Conservation (phyloP, 2,329 filamentous ascomycete genomes). For the Xylariaceae sp. region DNA sequence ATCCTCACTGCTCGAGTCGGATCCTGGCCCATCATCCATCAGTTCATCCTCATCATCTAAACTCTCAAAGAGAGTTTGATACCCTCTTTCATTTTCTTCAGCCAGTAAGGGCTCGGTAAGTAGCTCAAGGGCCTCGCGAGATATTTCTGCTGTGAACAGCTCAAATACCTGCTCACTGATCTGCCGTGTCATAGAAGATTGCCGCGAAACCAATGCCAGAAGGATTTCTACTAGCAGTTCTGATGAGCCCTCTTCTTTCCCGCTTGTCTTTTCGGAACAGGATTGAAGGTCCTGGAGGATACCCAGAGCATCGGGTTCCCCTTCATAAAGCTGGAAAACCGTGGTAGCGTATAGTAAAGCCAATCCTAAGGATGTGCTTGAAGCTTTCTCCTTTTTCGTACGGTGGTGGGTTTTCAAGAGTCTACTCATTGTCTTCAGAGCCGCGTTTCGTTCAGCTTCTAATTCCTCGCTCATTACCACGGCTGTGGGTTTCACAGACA, state of each 20-base stretch:
- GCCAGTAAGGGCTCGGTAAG: slow-evolving; percentile 67
- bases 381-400: slow-evolving; percentile 36
- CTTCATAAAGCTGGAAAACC: slow-evolving; percentile 84
- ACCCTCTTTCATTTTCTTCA: slow-evolving; percentile 77
- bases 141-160: slow-evolving; percentile 73
- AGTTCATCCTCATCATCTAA: slow-evolving; percentile 60
- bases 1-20: slow-evolving; percentile 39
- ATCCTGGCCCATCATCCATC: slow-evolving; percentile 42
- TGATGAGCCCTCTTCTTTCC: slow-evolving; percentile 55
- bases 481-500: slow-evolving; percentile 49
- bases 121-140: slow-evolving; percentile 64
- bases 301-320: slow-evolving; percentile 78
- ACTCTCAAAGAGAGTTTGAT: slow-evolving; percentile 79
- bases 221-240: slow-evolving; percentile 82
- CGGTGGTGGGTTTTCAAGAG: slow-evolving; percentile 41
- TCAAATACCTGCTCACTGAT: slow-evolving; percentile 86
- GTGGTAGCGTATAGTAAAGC: slow-evolving; percentile 79
- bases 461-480: slow-evolving; percentile 55
- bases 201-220: slow-evolving; percentile 82
- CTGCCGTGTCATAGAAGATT: slow-evolving; percentile 78
- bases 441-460: slow-evolving; percentile 48
- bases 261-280: slow-evolving; percentile 65
- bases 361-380: slow-evolving; percentile 57
- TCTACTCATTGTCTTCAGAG: slow-evolving; percentile 49
- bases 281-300: slow-evolving; percentile 78